These are phyloP conservation scores for Flaveria linearis DNA, from an alignment of 129 eudicot genomes.

Conservation along the genomic window DNA sequence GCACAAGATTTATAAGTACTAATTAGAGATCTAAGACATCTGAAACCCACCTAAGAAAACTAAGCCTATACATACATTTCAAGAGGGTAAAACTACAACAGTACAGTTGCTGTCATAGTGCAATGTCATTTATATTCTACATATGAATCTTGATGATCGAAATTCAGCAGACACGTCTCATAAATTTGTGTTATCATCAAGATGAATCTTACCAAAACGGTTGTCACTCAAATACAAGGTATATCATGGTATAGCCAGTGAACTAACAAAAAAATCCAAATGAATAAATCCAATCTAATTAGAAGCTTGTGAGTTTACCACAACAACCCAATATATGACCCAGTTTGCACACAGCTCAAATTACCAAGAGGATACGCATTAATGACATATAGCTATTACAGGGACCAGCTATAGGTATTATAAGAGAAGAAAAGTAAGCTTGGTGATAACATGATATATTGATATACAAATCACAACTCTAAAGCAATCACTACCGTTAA, in stretches of 20 bases:
- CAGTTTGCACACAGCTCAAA: conserved; percentile 3
- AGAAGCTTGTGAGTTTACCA: conserved; percentile 2
- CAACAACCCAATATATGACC: background rate
- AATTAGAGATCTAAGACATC: background rate
- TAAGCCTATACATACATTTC: background rate
- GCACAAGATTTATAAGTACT: background rate
- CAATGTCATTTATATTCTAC: background rate
- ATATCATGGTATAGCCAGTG: conserved; percentile 12
- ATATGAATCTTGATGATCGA: background rate
- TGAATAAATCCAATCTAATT: background rate
- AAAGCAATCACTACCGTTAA: background rate
- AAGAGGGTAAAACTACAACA: background rate
- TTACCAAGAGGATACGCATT: background rate
- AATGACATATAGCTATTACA: background rate
- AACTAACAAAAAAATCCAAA: background rate
- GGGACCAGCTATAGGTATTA: conserved; percentile 2
- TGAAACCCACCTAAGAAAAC: background rate
- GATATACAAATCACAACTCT: background rate
- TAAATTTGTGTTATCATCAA: conserved; percentile 3
- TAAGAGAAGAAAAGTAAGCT: background rate
- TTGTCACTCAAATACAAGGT: background rate
- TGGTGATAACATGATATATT: background rate
- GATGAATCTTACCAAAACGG: background rate
- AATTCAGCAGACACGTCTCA: background rate
- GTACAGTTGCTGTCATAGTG: background rate